Percentiles rank a stretch among this genome's conserved stretches.
Conservation (phyloP, 306 rosid genomes). For the Fragaria iinumae region DNA sequence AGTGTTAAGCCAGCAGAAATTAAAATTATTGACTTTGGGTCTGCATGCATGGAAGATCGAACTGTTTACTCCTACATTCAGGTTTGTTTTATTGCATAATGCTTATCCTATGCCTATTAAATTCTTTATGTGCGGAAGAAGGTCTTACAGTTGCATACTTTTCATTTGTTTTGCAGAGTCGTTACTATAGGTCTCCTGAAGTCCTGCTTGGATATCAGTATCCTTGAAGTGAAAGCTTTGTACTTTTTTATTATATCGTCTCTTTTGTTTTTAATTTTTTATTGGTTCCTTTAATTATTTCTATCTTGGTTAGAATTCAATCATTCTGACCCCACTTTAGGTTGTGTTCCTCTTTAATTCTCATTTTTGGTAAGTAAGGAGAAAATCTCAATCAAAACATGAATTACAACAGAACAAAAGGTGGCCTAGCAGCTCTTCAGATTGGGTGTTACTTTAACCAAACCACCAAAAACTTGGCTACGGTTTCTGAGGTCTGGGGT, state of each 20-base stretch:
- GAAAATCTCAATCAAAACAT: background rate
- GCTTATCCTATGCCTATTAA: conserved; percentile 12
- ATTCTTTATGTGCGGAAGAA: conserved; percentile 26
- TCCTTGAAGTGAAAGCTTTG: conserved; percentile 49
- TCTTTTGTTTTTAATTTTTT: background rate
- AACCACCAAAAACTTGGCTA: background rate
- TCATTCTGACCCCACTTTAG: background rate
- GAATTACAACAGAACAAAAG: background rate
- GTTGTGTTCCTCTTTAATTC: background rate
- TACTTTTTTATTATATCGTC: background rate
- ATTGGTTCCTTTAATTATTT: background rate
- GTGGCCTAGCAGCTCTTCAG: background rate
- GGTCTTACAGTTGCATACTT: conserved; percentile 22
- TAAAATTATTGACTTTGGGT: conserved; percentile 96
- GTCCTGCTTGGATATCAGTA: conserved; percentile 99
- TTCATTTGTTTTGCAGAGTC: conserved; percentile 68
- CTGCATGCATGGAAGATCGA: conserved; percentile 99
- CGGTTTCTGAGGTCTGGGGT: background rate
- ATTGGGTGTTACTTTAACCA: background rate
- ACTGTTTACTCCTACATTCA: conserved; percentile 99
- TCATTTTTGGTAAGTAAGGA: background rate
- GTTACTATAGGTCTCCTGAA: conserved; percentile 97
- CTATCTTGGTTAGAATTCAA: conserved; percentile 6
- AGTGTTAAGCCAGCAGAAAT: conserved; percentile 85
- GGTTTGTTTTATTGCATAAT: conserved; percentile 41